phyloP scores from a whole-genome alignment of 352 stramenopile genomes.

The Blastocystis sp. region DNA sequence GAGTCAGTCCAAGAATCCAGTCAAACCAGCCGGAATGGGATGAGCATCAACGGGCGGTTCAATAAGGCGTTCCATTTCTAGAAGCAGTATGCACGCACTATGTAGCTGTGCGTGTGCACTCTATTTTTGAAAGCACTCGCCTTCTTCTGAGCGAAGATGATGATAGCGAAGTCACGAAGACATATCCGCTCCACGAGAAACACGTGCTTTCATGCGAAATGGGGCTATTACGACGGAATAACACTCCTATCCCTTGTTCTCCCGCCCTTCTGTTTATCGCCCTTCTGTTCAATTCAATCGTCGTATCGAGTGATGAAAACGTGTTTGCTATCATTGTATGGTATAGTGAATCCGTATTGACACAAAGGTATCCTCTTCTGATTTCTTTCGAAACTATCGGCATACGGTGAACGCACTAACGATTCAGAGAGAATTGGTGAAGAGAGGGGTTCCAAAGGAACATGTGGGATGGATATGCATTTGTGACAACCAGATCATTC shows the following conservation, averaged over 20 bases:
- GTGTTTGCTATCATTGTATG: conserved; percentile 27
- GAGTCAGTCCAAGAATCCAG: too few relatives aligned
- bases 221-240: too few relatives aligned
- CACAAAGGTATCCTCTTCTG: conserved; percentile 43
- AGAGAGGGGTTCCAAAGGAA: conserved; percentile 8
- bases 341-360: neutral
- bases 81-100: too few relatives aligned
- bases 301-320: neutral
- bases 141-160: too few relatives aligned
- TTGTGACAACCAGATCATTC: conserved; percentile 6
- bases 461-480: neutral
- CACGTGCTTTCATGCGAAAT: too few relatives aligned
- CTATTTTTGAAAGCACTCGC: too few relatives aligned
- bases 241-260: neutral
- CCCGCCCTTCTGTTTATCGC: neutral
- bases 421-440: neutral
- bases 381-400: conserved; percentile 50
- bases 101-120: too few relatives aligned
- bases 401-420: conserved; percentile 22
- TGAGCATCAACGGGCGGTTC: too few relatives aligned
- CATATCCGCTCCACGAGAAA: too few relatives aligned
- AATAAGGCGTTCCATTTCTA: too few relatives aligned
- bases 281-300: neutral
- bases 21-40: too few relatives aligned
- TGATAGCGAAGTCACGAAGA: too few relatives aligned